Evolutionary conservation across 2,329 filamentous ascomycete genomes (phyloP), one percentile per base, ranked within the genome.

Genomic region (Curvularia verruculosa): DNA sequence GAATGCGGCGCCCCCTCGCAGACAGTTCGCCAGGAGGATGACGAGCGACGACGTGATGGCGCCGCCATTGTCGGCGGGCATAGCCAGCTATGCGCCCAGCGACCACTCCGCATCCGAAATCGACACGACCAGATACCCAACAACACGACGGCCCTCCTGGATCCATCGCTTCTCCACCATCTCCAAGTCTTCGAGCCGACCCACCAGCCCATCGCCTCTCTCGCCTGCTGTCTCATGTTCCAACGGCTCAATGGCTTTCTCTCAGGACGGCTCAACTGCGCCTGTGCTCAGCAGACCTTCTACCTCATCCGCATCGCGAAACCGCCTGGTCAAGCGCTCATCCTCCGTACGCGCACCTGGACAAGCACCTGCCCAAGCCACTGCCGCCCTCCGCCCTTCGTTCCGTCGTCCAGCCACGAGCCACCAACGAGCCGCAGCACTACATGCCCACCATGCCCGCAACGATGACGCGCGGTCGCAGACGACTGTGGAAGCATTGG

Each of bases 261-360:
- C 80, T 12, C 73, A 80, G 59, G 72, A 78, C 51, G 78, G 77
- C 57, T 91, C 89, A 34, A 84, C 82, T 1, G 85, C 83, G 23
- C 87, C 89, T 15, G 89, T 92, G 56, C 75, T 89, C 21, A 72
- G 78, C 73, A 62, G 77, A 74, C 64, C 66, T 19, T 69, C 69
- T 12, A 73, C 78, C 39, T 66, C 72, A 28, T 72, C 76, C 15
- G 75, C 85, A 29, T 80, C 85, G 8, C 88, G 87, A 18, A 93
- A 93, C 75, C 92, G 91, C 78, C 81, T 93, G 39, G 89, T 92
- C 50, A 94, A 94, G 77, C 86, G 89, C 58, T 82, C 85, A 36
- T 83, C 87, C 3, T 86, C 88, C 19, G 78, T 81, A 45, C 82
- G 83, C 62, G 78, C 78, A 49, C 70, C 79, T 50, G 77, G 78